phyloP scores from a whole-genome alignment of 805 yeast genomes.

The Suhomyces sp. region DNA sequence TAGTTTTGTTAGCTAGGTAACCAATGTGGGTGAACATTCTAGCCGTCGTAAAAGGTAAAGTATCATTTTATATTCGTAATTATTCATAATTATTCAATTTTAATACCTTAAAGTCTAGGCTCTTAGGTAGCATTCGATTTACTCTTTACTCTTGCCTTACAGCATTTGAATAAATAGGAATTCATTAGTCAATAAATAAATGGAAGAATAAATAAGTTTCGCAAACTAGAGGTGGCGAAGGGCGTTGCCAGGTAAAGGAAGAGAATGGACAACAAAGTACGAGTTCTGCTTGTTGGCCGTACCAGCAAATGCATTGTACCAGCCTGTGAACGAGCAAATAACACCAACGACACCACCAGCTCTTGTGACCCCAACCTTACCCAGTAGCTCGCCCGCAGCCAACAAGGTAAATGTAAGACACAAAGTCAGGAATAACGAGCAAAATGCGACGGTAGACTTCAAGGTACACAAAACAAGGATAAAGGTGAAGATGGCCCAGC shows the following conservation, averaged over 20 bases:
- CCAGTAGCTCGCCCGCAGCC: conserved; percentile 33
- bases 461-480: conserved; percentile 34
- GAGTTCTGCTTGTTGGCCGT: conserved; percentile 34
- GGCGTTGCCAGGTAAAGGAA: conserved; percentile 19
- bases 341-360: conserved; percentile 45
- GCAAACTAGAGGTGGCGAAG: neutral
- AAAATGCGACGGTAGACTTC: conserved; percentile 39
- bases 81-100: too few species aligned
- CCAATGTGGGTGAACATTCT: too few species aligned
- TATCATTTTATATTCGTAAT: too few species aligned
- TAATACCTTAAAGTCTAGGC: too few species aligned
- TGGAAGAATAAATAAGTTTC: neutral
- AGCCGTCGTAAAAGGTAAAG: too few species aligned
- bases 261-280: conserved; percentile 29
- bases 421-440: conserved; percentile 29
- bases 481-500: conserved; percentile 42
- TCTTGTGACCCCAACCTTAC: conserved; percentile 24
- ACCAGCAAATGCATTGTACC: conserved; percentile 43
- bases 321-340: conserved; percentile 38
- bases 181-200: neutral
- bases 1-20: too few species aligned
- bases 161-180: neutral
- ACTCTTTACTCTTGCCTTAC: neutral
- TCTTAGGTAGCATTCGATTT: too few species aligned
- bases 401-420: conserved; percentile 34